phyloP scores from a whole-genome alignment of 2,329 filamentous ascomycete species.

The Sclerotinia borealis region DNA sequence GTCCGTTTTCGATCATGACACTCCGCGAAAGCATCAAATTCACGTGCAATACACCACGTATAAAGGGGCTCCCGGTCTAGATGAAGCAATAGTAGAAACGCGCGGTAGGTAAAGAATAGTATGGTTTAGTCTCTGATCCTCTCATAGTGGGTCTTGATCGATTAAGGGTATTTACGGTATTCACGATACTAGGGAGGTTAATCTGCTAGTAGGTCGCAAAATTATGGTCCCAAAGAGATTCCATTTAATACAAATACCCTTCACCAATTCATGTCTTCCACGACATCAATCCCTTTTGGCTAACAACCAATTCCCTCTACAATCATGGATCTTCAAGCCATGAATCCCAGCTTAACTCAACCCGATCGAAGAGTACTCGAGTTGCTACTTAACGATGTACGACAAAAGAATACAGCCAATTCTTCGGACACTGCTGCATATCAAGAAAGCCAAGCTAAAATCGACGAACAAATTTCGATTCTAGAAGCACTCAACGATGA shows the following conservation, averaged over 20 bases:
- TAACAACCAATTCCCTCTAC: not conserved
- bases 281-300: not conserved
- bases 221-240: conserved; percentile 1
- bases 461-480: conserved; percentile 7
- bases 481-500: conserved; percentile 14
- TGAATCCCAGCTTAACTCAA: conserved; percentile 8
- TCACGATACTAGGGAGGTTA: not conserved
- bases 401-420: not conserved
- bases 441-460: conserved; percentile 1
- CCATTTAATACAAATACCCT: not conserved
- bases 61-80: not conserved
- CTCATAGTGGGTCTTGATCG: not conserved
- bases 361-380: conserved; percentile 12
- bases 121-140: not conserved
- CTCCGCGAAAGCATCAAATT: not conserved
- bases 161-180: not conserved
- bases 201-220: conserved; percentile 3
- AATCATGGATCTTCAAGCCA: conserved; percentile 11
- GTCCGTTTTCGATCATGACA: not conserved
- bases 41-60: not conserved
- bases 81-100: not conserved
- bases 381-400: conserved; percentile 5
- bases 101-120: not conserved
- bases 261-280: not conserved
- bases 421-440: not conserved